Conservation (phyloP, 2,329 filamentous ascomycete genomes). For the Diatrype stigma region DNA sequence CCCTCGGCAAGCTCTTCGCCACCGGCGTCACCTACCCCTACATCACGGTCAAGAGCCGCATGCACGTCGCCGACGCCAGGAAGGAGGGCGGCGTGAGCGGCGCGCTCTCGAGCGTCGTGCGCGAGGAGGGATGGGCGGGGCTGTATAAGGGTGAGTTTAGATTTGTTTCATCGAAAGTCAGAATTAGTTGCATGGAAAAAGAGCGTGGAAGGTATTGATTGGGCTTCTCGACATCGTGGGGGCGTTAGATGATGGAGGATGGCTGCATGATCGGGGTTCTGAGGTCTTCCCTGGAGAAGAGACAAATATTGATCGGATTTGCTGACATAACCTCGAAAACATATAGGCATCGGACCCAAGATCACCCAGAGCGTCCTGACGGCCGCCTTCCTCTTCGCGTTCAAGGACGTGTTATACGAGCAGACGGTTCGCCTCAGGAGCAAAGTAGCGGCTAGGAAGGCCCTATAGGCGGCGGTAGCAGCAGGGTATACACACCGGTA, state of each 20-base stretch:
- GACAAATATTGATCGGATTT: no score
- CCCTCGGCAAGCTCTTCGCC: constrained; percentile 89
- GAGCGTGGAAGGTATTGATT: no score
- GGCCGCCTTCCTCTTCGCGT: constrained; percentile 92
- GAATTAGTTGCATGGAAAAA: constrained; percentile 10
- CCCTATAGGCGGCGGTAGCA: constrained; percentile 13
- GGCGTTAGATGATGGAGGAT: no score
- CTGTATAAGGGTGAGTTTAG: constrained; percentile 79
- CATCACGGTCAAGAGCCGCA: constrained; percentile 96
- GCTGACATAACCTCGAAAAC: no score
- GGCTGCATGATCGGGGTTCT: no score
- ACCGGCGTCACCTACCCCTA: constrained; percentile 96
- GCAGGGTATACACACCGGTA: no score
- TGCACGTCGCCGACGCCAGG: constrained; percentile 75
- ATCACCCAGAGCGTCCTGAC: constrained; percentile 96
- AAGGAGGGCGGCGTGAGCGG: constrained; percentile 76
- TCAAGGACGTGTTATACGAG: constrained; percentile 95
- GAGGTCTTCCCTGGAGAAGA: no score
- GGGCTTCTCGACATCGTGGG: no score
- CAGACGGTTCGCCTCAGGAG: constrained; percentile 66
- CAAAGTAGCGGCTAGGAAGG: constrained; percentile 35
- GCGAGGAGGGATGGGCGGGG: constrained; percentile 85
- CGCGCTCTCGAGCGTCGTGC: constrained; percentile 73
- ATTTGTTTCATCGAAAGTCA: constrained; percentile 3
- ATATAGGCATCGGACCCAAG: constrained; percentile 85